Conservation (phyloP, 2,329 filamentous ascomycete genomes). For the Pyricularia grisea region DNA sequence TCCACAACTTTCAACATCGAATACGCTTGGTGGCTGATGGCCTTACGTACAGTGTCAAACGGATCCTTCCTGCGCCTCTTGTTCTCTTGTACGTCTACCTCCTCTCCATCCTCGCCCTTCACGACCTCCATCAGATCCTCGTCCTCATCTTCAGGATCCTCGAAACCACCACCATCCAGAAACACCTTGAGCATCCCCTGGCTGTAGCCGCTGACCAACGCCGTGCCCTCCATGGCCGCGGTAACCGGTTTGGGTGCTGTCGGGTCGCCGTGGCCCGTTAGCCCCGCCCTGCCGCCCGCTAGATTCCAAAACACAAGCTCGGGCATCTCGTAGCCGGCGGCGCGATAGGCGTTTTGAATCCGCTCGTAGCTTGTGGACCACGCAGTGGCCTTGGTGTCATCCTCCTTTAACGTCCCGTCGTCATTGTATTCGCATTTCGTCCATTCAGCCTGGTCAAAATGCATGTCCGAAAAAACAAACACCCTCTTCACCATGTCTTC, state of each 20-base stretch:
- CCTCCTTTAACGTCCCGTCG: no score
- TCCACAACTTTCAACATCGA: constrained; percentile 46
- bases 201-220: constrained; percentile 45
- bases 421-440: no score
- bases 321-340: constrained; percentile 47
- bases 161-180: constrained; percentile 37
- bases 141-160: constrained; percentile 26
- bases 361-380: constrained; percentile 40
- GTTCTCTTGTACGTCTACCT: constrained; percentile 12
- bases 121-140: constrained; percentile 8
- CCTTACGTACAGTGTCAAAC: constrained; percentile 34
- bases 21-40: constrained; percentile 43
- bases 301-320: constrained; percentile 54
- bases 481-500: constrained; percentile 53
- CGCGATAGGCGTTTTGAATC: constrained; percentile 32
- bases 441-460: constrained; percentile 34
- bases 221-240: constrained; percentile 31
- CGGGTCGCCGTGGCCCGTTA: constrained; percentile 12
- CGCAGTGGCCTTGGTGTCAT: neutral
- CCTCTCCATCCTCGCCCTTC: constrained; percentile 19
- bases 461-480: constrained; percentile 54
- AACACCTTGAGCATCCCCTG: constrained; percentile 50
- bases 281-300: constrained; percentile 26
- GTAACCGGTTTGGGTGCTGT: constrained; percentile 38
- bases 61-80: constrained; percentile 34